Base-by-base conservation (phyloP, 2,329 filamentous ascomycete species). In the Zarea fungicola region DNA sequence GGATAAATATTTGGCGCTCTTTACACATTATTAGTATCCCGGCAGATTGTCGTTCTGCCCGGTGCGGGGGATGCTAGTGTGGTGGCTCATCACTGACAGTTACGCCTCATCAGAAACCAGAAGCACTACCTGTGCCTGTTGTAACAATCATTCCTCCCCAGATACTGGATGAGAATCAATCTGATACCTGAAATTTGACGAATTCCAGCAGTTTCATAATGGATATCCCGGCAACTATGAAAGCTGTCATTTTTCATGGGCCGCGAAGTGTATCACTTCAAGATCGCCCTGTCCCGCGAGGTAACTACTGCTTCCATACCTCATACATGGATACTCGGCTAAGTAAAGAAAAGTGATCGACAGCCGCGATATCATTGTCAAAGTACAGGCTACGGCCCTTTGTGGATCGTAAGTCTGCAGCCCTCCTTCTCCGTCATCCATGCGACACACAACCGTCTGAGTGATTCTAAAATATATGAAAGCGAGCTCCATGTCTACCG, bases 401-500 rank as follows among this genome's bases (percentile, higher is more conserved):
- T 96, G 91, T 64, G 91, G 91, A 63, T 92, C 87, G 88, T 91
- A 71, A 62, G 80, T 72, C 51, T n/a, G n/a, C 32, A 39, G 32
- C n/a, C n/a, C n/a, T n/a, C n/a, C n/a, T 25, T 13, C 37, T 6
- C 4, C 35, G 4, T 7, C 5, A 7, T 13, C 35, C 14, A 39
- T 10, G 5, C n/a, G n/a, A n/a, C n/a, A n/a, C n/a, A n/a, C n/a
- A n/a, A n/a, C n/a, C n/a, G n/a, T n/a, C n/a, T n/a, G n/a, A n/a
- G n/a, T n/a, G n/a, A n/a, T n/a, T n/a, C 26, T 13, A 28, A 19
- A 34, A 23, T 11, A 10, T 13, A 6, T 37, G 40, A 43, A 55
- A 91, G 87, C 61, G 90, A 96, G 62, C 75, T 96, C 31, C 91
- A 96, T 67, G 83, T 89, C 47, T 96, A 84, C 69, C 85, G 90